A percentile compares a stretch with the other conserved stretches of the same genome.
phyloP scores from a whole-genome alignment of 2,329 filamentous ascomycete species.

The Leptographium wingfieldii region DNA sequence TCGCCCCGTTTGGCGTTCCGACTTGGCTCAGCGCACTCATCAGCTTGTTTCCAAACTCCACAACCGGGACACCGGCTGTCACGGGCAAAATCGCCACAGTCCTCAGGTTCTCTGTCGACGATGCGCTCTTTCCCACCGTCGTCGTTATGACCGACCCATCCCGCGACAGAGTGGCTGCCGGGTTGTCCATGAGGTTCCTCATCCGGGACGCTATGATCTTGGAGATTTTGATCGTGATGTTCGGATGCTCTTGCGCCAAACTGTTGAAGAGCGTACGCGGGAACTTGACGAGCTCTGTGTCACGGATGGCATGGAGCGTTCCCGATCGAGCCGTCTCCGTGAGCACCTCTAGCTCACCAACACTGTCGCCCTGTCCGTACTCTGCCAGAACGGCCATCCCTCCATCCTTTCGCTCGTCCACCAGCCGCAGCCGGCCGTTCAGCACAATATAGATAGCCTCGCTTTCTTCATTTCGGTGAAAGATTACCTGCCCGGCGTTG shows the following conservation, averaged over 20 bases:
- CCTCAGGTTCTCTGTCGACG: conserved; percentile 81
- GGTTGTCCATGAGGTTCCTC: conserved; percentile 76
- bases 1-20: conserved; percentile 78
- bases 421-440: conserved; percentile 77
- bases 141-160: conserved; percentile 46
- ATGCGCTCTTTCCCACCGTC: conserved; percentile 53
- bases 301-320: conserved; percentile 88
- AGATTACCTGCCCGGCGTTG: conserved; percentile 86
- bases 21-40: conserved; percentile 83
- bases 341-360: conserved; percentile 92
- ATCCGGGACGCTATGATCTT: conserved; percentile 96
- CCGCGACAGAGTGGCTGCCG: conserved; percentile 51
- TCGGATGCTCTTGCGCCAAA: conserved; percentile 89
- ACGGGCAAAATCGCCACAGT: conserved; percentile 90
- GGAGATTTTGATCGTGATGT: conserved; percentile 97
- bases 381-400: conserved; percentile 80
- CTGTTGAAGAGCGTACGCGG: conserved; percentile 96
- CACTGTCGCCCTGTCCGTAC: conserved; percentile 93
- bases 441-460: conserved; percentile 97
- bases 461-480: conserved; percentile 87
- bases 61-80: conserved; percentile 79
- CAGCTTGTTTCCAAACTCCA: conserved; percentile 84
- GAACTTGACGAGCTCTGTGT: conserved; percentile 93
- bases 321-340: conserved; percentile 87
- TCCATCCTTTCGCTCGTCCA: conserved; percentile 70